Base-by-base conservation (phyloP, 2,329 filamentous ascomycete species). In the Bertia moriformis region DNA sequence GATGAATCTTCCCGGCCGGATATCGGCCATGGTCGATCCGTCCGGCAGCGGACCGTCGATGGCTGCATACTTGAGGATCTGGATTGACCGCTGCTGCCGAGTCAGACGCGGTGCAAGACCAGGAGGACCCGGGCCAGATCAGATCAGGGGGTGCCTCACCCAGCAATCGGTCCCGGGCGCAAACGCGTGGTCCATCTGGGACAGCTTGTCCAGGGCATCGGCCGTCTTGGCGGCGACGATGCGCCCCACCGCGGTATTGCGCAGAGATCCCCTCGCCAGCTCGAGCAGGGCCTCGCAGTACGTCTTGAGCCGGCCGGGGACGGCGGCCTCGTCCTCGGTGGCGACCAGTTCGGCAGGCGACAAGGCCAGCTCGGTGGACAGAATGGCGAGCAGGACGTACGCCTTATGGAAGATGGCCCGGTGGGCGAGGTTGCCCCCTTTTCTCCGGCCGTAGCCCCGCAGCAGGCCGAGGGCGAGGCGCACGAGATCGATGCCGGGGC, bases 201-300 rank as follows among this genome's bases (percentile, higher is more conserved):
- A 50, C 12, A 62, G 43, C 15, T 60, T 49, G n/a, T 60, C 52
- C 19, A 65, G 48, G 27, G 61, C 55, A n/a, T 61, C 57, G 5
- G 64, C 51, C 14, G 69, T 52, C 37, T 65, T 65, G 3, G 62
- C 62, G 2, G 56, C 49, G 13, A 59, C 58, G 19, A 69, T 47
- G 24, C 61, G 57, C 12, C 56, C 56, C 27, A 65, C 51, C 4
- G 54, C 46, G 30, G 48, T 45, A n/a, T 45, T 49, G 14, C 43
- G 38, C 4, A 59, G 35, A n/a, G 57, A 57, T 12, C 52, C 54
- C 19, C 58, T 49, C 2, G 60, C 51, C 27, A 70, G 54, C 3
- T 49, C 48, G 7, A 61, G 41, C 10, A 69, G 49, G 10, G 60
- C 57, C 32, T 53, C 44, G 32, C 60, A 65, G 24, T 63, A 56